Evolutionary conservation across 2,329 filamentous ascomycete genomes (phyloP), one percentile per base, ranked within the genome.

Genomic region (Apiospora kogelbergensis): DNA sequence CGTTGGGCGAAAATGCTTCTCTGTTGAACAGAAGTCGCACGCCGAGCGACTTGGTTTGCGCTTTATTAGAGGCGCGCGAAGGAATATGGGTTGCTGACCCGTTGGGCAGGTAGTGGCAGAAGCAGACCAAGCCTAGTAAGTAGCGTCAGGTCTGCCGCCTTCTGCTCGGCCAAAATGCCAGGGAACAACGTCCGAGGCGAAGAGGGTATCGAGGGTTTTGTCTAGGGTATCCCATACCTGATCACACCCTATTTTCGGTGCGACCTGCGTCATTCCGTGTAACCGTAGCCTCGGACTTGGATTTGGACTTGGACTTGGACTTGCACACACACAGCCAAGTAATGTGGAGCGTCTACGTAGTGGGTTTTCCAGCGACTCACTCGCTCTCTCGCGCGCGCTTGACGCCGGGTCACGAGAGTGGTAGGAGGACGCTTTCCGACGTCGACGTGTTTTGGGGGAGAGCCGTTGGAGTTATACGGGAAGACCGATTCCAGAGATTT

Each of bases 251-350:
- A 60, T 60, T 60, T 17, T 33, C 53, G 30, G 53, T 37, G 53
- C 53, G 20, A 60, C 53, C 53, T 60, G 53, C 53, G 53, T 60
- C 53, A 60, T 60, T 60, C 53, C 53, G 53, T 60, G 53, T 60
- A 37, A 60, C 53, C 20, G 53, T 60, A 60, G 53, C 53, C 53
- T 60, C 13, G 40, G 40, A 42, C 40, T 42, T 33, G 33, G 33
- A 33, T 7, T 33, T 33, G 33, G 33, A 33, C 7, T 42, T 42
- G 40, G 40, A 42, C 40, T 33, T 33, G 40, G 13, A 42, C 37
- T 40, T 57, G 48, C 26, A 33, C n/a, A n/a, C 26, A 37, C 53
- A 60, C 53, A 60, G 53, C 53, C 53, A 60, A 60, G 20, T 37
- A 60, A 37, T 37, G 26, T 60, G 53, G 53, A 60, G 26, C 17